Conservation (phyloP, 768 basidiomycete genomes). For the Macrocybe gigantea region DNA sequence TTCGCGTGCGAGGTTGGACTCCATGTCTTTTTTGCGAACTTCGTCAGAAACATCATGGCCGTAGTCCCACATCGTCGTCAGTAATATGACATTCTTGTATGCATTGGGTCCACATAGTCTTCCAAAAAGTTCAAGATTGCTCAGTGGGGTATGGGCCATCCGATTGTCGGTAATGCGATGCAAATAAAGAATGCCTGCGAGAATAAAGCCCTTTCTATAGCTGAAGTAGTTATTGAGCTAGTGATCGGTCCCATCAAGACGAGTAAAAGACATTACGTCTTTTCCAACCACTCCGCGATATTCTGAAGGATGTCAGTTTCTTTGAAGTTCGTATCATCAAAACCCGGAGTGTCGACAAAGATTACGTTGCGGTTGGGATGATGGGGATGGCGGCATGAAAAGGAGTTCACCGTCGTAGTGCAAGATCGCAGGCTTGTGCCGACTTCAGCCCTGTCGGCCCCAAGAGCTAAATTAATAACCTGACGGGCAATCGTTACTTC, state of each 20-base stretch:
- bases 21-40: too few species aligned
- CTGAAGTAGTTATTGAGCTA: not conserved
- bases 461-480: conserved; percentile 12
- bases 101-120: conserved; percentile 17
- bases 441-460: conserved; percentile 4
- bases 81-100: conserved; percentile 21
- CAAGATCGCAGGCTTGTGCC: conserved; percentile 11
- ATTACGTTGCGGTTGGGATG: conserved; percentile 2
- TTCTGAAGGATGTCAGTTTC: conserved; percentile 13
- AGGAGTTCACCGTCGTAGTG: conserved; percentile 3
- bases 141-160: not conserved
- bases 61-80: conserved; percentile 31
- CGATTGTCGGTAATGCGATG: conserved; percentile 3
- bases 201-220: not conserved
- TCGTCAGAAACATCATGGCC: too few species aligned
- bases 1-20: not conserved
- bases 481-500: not conserved
- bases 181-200: conserved; percentile 5
- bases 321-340: conserved; percentile 12
- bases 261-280: too few species aligned
- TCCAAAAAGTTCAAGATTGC: conserved; percentile 2
- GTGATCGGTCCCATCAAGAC: too few species aligned
- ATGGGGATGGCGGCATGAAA: not conserved
- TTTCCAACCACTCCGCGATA: conserved; percentile 13
- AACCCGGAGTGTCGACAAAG: conserved; percentile 16